Conservation (phyloP, 768 basidiomycete genomes). For the Termitomyces eurrhizus region DNA sequence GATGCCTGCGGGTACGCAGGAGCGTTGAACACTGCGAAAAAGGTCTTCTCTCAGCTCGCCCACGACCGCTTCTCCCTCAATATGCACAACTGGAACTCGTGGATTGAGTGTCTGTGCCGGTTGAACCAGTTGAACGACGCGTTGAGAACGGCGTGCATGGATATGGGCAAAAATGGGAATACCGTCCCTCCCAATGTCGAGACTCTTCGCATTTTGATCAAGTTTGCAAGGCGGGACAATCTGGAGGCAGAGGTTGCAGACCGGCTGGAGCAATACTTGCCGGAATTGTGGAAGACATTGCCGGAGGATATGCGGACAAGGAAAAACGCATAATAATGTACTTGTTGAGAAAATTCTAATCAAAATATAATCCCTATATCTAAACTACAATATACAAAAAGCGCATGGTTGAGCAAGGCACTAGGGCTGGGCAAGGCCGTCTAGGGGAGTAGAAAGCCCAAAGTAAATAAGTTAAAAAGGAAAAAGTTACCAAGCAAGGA, state of each 20-base stretch:
- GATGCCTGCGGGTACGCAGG: conserved; percentile 75
- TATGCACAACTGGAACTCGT: conserved; percentile 73
- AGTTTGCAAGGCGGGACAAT: conserved; percentile 43
- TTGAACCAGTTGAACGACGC: conserved; percentile 65
- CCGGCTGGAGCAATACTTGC: conserved; percentile 38
- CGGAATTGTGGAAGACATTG: conserved; percentile 32
- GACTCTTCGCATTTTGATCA: conserved; percentile 49
- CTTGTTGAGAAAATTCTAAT: no score
- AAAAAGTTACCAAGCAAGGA: not conserved
- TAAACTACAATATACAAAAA: conserved; percentile 13
- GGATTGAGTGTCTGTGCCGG: conserved; percentile 85
- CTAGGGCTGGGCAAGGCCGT: conserved; percentile 36
- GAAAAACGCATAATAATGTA: not conserved
- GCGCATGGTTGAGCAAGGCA: conserved; percentile 71
- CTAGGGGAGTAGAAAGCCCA: conserved; percentile 51
- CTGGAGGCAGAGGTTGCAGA: conserved; percentile 42
- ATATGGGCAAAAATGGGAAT: conserved; percentile 51
- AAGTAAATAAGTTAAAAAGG: conserved; percentile 1
- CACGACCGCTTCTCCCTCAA: conserved; percentile 51
- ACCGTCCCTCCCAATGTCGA: conserved; percentile 45
- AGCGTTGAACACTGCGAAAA: conserved; percentile 45
- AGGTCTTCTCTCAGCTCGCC: conserved; percentile 50
- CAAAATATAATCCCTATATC: not conserved
- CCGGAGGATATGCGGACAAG: conserved; percentile 21
- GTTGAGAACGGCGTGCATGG: conserved; percentile 52